Conservation (phyloP, 73 alveolate species). For the Uronychia binucleata region DNA sequence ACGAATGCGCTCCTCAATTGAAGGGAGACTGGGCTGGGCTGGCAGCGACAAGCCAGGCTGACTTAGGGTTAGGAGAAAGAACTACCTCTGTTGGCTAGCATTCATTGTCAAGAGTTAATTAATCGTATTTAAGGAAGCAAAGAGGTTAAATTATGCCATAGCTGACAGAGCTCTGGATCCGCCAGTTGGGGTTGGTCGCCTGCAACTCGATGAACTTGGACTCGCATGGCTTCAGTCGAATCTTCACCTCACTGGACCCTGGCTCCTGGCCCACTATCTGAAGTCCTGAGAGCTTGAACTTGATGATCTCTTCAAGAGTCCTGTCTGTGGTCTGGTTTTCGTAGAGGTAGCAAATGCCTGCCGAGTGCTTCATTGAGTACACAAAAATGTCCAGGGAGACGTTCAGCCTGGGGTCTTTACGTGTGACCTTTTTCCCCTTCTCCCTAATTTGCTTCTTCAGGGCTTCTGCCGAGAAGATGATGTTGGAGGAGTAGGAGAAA, state of each 20-base stretch:
- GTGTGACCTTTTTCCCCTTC: conserved; percentile 70
- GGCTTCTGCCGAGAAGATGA: conserved; percentile 48
- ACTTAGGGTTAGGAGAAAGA: too few relatives aligned
- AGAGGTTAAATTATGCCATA: conserved; percentile 62
- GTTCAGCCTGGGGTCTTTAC: conserved; percentile 76
- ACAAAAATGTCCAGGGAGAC: conserved; percentile 73
- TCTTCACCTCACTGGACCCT: conserved; percentile 49
- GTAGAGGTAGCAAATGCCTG: conserved; percentile 82
- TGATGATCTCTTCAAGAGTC: conserved; percentile 74
- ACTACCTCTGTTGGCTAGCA: neutral
- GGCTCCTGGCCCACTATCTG: conserved; percentile 64
- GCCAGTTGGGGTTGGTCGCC: conserved; percentile 77
- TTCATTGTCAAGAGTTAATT: neutral
- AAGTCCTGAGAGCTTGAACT: conserved; percentile 69
- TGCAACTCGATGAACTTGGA: conserved; percentile 74
- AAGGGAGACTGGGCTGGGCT: too few relatives aligned
- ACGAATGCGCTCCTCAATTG: too few relatives aligned
- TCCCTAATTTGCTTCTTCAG: conserved; percentile 69
- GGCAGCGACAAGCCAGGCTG: too few relatives aligned
- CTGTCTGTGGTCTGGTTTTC: conserved; percentile 77
- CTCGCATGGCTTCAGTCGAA: conserved; percentile 73
- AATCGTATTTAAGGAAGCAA: neutral
- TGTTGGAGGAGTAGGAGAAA: conserved; percentile 47
- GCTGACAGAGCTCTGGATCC: conserved; percentile 74
- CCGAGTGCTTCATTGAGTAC: conserved; percentile 72